A percentile compares a stretch with the other conserved stretches of the same genome.
These are phyloP conservation scores for Silene conica DNA, from an alignment of 148 eudicot genomes.

Conservation along the genomic window DNA sequence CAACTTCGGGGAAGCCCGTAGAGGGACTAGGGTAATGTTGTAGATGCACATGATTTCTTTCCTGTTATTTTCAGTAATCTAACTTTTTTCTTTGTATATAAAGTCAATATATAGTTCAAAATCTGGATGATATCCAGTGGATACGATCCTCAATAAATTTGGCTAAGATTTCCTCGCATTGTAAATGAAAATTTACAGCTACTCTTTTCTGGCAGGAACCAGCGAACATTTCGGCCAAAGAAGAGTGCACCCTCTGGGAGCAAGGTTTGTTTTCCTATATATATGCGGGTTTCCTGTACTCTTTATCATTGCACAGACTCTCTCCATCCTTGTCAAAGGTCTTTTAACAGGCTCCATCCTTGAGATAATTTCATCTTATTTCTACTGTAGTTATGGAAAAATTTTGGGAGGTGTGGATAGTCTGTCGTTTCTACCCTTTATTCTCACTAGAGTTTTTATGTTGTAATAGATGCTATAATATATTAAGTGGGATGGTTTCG, in stretches of 20 bases:
- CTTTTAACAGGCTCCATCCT: constrained; percentile 9
- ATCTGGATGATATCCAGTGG: constrained; percentile 10
- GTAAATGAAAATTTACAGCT: constrained; percentile 12
- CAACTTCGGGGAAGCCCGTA: not conserved
- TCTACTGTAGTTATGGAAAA: constrained; percentile 10
- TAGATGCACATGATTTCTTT: not conserved
- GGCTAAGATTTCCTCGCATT: constrained; percentile 3
- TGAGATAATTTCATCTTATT: not conserved
- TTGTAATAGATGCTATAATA: not conserved
- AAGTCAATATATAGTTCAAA: constrained; percentile 11
- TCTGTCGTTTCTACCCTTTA: not conserved
- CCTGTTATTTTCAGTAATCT: constrained; percentile 1
- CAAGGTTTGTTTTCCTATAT: constrained; percentile 49
- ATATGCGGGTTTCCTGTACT: not conserved
- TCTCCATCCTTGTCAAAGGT: constrained; percentile 8
- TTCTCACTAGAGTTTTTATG: not conserved
- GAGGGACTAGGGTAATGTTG: not conserved
- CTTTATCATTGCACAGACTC: constrained; percentile 1
- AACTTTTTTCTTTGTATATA: constrained; percentile 2
- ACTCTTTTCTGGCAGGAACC: constrained; percentile 56
- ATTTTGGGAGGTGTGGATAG: constrained; percentile 15
- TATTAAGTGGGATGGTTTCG: constrained; percentile 8
- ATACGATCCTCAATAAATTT: constrained; percentile 16
- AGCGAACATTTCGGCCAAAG: constrained; percentile 89
- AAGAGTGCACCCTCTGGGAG: constrained; percentile 98